phyloP scores from a whole-genome alignment of 345 rosid species.

The Aurinia saxatilis region DNA sequence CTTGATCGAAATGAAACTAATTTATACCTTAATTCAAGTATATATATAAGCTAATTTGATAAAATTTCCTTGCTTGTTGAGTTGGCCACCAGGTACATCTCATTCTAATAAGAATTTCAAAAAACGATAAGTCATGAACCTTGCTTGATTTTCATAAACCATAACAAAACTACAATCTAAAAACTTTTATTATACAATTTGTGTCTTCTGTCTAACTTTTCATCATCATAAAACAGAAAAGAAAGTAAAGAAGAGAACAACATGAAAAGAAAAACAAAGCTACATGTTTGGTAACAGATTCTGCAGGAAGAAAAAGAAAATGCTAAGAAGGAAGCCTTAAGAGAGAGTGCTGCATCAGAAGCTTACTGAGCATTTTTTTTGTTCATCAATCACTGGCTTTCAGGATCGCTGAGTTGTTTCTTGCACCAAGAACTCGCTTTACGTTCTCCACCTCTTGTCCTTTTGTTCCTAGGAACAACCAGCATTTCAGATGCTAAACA shows the following conservation, averaged over 20 bases:
- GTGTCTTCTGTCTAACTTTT: constrained; percentile 18
- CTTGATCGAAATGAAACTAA: not conserved
- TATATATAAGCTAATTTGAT: too few relatives aligned
- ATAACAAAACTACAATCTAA: constrained; percentile 5
- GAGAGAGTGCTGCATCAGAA: not conserved
- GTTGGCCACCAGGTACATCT: not conserved
- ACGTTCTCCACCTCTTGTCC: constrained; percentile 75
- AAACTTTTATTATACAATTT: constrained; percentile 3
- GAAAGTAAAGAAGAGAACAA: constrained; percentile 2
- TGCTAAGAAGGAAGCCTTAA: not conserved
- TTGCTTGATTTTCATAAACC: not conserved
- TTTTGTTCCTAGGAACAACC: constrained; percentile 67
- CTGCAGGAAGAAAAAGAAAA: not conserved
- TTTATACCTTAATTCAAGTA: too few relatives aligned
- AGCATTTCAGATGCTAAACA: constrained; percentile 68
- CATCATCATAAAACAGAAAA: constrained; percentile 17
- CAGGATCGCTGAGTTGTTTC: constrained; percentile 59
- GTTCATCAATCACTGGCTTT: constrained; percentile 42
- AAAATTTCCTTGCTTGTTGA: too few relatives aligned
- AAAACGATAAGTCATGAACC: not conserved
- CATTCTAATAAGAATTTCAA: not conserved
- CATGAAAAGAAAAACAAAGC: constrained; percentile 10
- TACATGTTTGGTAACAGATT: constrained; percentile 3
- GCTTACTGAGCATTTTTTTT: not conserved
- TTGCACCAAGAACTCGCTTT: constrained; percentile 75